Percentiles rank a stretch among this genome's conserved stretches.
Conservation (phyloP, 768 basidiomycete genomes). For the Amanita subjunquillea region DNA sequence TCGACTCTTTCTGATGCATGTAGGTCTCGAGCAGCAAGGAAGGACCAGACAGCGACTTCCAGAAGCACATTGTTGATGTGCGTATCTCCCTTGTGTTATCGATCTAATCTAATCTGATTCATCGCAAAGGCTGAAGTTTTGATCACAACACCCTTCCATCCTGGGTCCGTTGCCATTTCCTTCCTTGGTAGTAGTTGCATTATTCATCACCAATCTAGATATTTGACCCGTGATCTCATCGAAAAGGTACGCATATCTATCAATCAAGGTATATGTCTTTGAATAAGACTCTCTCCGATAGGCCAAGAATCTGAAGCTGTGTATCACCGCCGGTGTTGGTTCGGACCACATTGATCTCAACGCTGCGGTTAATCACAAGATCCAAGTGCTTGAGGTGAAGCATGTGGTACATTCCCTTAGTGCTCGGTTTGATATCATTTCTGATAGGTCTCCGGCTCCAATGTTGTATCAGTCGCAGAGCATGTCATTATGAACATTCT, state of each 20-base stretch:
- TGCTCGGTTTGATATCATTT: neutral
- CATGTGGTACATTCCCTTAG: neutral
- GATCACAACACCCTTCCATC: slow-evolving; percentile 83
- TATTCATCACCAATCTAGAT: slow-evolving; percentile 21
- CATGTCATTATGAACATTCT: slow-evolving; percentile 89
- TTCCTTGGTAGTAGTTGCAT: neutral
- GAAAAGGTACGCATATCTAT: slow-evolving; percentile 38
- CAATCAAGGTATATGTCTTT: neutral
- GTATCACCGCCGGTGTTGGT: slow-evolving; percentile 85
- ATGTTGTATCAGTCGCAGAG: slow-evolving; percentile 87
- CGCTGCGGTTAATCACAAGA: slow-evolving; percentile 68
- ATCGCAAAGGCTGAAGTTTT: slow-evolving; percentile 55
- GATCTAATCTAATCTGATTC: slow-evolving; percentile 5
- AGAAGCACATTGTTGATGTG: slow-evolving; percentile 75
- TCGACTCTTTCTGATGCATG: neutral
- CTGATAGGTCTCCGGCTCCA: slow-evolving; percentile 67
- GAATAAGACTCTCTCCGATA: slow-evolving; percentile 15
- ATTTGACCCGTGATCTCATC: slow-evolving; percentile 65
- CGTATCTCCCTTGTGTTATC: slow-evolving; percentile 15
- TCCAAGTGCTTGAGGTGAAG: slow-evolving; percentile 65
- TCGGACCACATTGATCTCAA: slow-evolving; percentile 89
- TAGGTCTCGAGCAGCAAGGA: slow-evolving; percentile 79
- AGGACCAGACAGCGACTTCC: slow-evolving; percentile 70
- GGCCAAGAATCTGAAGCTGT: slow-evolving; percentile 85
- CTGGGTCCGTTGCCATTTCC: slow-evolving; percentile 29